A percentile compares a stretch with the other conserved stretches of the same genome.
Evolutionary conservation across 331 rosid genomes (phyloP).

Genomic region (Malus hybrid): DNA sequence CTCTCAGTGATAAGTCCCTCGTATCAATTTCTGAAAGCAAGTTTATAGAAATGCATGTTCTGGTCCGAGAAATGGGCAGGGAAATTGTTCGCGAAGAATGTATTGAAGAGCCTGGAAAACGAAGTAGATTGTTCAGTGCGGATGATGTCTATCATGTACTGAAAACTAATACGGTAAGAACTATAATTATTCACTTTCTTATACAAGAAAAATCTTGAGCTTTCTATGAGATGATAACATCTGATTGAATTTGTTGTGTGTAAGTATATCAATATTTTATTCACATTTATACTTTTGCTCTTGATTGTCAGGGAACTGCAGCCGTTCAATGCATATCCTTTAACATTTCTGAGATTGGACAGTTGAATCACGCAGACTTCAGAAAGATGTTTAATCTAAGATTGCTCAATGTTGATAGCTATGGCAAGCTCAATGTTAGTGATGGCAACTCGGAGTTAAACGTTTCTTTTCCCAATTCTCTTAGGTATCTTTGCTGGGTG

Average conservation of each 20-base stretch:
- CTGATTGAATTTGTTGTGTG: background rate
- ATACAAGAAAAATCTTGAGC: background rate
- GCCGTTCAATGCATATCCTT: background rate
- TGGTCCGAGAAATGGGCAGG: background rate
- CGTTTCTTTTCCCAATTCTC: conserved; percentile 12
- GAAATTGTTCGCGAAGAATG: background rate
- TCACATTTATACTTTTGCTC: background rate
- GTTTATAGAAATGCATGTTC: background rate
- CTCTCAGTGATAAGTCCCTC: background rate
- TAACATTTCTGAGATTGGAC: background rate
- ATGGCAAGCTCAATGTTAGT: too few species aligned
- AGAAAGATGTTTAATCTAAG: conserved; percentile 20
- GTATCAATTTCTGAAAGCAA: background rate
- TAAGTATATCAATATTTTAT: background rate
- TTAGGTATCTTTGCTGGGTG: conserved; percentile 24
- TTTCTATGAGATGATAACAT: background rate
- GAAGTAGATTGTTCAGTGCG: background rate
- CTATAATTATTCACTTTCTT: background rate
- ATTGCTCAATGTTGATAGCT: conserved; percentile 21
- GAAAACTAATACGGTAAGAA: background rate
- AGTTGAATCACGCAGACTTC: background rate
- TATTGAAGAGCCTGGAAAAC: background rate
- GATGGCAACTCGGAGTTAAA: background rate
- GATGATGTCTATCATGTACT: background rate
- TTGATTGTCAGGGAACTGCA: background rate